Conservation (phyloP, 2,329 filamentous ascomycete genomes). For the Fusarium nelsonii region DNA sequence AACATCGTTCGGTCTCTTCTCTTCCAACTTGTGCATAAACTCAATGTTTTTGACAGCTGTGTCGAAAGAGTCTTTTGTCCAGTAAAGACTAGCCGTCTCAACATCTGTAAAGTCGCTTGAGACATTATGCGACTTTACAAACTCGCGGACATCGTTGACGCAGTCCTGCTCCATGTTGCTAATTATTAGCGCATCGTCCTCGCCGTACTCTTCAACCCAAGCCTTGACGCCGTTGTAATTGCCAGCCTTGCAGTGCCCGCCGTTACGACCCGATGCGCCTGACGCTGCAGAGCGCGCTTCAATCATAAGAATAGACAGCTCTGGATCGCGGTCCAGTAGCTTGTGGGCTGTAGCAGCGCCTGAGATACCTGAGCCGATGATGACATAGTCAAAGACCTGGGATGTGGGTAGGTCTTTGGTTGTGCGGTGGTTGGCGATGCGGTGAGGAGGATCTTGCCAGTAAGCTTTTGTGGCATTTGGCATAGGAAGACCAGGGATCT, state of each 20-base stretch:
- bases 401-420: constrained; percentile 20
- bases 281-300: constrained; percentile 30
- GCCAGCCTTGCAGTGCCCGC: constrained; percentile 25
- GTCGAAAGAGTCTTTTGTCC: constrained; percentile 31
- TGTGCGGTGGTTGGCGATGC: constrained; percentile 28
- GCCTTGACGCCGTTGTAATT: constrained; percentile 23
- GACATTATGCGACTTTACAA: constrained; percentile 26
- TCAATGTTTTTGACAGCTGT: constrained; percentile 18
- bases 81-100: constrained; percentile 24
- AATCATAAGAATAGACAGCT: constrained; percentile 25
- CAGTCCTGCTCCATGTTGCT: constrained; percentile 35
- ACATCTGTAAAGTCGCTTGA: constrained; percentile 33
- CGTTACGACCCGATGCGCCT: constrained; percentile 17
- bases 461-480: constrained; percentile 32
- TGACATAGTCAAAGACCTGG: constrained; percentile 30
- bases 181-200: constrained; percentile 23
- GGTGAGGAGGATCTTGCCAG: constrained; percentile 35
- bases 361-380: constrained; percentile 31
- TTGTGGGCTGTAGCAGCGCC: constrained; percentile 32
- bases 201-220: constrained; percentile 23
- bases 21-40: constrained; percentile 17
- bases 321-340: constrained; percentile 20
- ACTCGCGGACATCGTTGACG: constrained; percentile 26
- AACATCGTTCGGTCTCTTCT: constrained; percentile 24
- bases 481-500: constrained; percentile 24